A percentile compares a stretch with the other conserved stretches of the same genome.
phyloP scores from a whole-genome alignment of 768 basidiomycete species.

The Russula compacta region DNA sequence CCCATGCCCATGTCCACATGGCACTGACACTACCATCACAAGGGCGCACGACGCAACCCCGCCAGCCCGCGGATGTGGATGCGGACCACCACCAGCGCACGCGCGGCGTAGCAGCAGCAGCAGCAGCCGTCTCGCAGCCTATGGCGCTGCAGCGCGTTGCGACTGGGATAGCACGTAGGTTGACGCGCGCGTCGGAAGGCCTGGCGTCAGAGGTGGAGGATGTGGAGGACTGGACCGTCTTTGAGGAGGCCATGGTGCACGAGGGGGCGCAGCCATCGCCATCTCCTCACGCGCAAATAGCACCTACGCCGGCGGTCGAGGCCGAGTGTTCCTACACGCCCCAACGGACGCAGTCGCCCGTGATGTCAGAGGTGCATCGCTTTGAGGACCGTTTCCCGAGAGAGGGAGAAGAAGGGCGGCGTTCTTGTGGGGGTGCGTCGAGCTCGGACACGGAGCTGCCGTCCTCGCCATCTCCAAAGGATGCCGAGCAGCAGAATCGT shows the following conservation, averaged over 20 bases:
- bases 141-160: slow-evolving; percentile 10
- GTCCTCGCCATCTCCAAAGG: background rate
- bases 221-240: slow-evolving; percentile 17
- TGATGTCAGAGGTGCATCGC: background rate
- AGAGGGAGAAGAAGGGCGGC: background rate
- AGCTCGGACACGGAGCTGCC: background rate
- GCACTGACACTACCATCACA: too few species aligned
- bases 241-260: slow-evolving; percentile 13
- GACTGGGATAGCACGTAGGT: background rate
- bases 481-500: background rate
- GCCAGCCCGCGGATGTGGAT: background rate
- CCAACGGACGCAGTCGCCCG: slow-evolving; percentile 1
- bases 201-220: background rate
- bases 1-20: too few species aligned
- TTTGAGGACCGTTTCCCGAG: background rate
- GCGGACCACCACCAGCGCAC: background rate
- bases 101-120: too few species aligned
- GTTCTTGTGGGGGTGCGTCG: background rate
- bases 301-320: background rate
- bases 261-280: background rate
- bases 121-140: background rate
- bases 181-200: background rate
- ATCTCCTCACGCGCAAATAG: background rate
- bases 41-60: too few species aligned
- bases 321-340: background rate